Base-by-base conservation (phyloP, 768 basidiomycete genomes). In the Lactarius evosmus region DNA sequence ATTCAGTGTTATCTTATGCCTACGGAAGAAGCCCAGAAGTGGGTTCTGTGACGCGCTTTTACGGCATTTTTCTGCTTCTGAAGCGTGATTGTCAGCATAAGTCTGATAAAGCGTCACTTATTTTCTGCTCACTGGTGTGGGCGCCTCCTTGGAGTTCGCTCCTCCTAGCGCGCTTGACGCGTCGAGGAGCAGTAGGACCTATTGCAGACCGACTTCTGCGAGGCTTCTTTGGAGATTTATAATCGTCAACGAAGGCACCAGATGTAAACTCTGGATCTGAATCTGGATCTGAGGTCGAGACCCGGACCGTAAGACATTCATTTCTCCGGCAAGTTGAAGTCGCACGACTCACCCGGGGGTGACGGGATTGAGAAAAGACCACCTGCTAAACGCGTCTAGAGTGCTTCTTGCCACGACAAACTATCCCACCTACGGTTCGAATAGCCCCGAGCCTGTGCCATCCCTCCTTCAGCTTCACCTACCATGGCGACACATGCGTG, bases 251-350 rank as follows among this genome's bases (percentile, higher is more conserved):
- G 63, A 77, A 78, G 7, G 70, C 63, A 1, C 80, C 79, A 3
- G 80, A 74, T 30, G 75, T 76, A 67, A 84, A 84, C 54, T 83
- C 82, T 34, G 80, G 75, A 68, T 84, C 82, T 0, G 81, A 79
- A 68, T 83, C 82, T 2, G 71, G 65, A 57, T 80, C 82, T 79
- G 38, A 36, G 32, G 33, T 22, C 16, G 1, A 34, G 49, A 40
- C 33, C 12, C 52, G 46, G 46, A 33, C 19, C 22, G 55, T 50
- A 11, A 51, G 29, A 29, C 3, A 14, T 7, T 16, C 3, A 14
- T 7, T 16, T 19, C 30, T 22, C 52, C 4, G 14, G 25, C 17
- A 36, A 40, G 44, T n/a, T 33, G 8, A 30, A 7, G 29, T 41
- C 14, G 34, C 17, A n/a, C 8, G 19, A 55, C 53, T 4, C 67